These are phyloP conservation scores for Cyclocybe cylindracea DNA, from an alignment of 768 basidiomycete genomes.

Conservation along the genomic window DNA sequence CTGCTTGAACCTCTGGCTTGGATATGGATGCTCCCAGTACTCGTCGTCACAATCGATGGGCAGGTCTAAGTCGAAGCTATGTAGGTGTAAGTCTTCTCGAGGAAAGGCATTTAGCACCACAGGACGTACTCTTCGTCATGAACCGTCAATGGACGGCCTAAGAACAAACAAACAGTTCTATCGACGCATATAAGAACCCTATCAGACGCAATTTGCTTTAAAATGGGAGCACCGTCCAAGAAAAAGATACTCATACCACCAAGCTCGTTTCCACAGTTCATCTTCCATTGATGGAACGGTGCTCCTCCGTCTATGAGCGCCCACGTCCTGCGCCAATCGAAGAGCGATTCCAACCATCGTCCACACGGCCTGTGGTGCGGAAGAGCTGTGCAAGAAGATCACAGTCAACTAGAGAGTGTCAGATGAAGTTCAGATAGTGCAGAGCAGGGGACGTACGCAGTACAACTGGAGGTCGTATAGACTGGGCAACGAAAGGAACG, in stretches of 20 bases:
- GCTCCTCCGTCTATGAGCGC: constrained; percentile 49
- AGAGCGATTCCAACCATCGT: constrained; percentile 61
- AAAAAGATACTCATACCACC: constrained; percentile 37
- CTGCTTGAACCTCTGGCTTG: constrained; percentile 58
- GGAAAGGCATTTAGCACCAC: neutral
- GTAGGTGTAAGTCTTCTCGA: neutral
- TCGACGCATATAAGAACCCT: constrained; percentile 51
- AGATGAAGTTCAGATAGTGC: neutral
- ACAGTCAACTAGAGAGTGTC: constrained; percentile 36
- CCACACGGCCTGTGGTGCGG: constrained; percentile 58
- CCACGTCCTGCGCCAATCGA: constrained; percentile 68
- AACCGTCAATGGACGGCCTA: constrained; percentile 68
- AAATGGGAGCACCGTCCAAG: neutral
- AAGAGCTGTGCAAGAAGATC: constrained; percentile 46
- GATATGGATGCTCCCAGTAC: constrained; percentile 61
- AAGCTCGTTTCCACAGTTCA: constrained; percentile 69
- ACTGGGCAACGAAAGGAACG: constrained; percentile 54
- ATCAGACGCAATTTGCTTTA: neutral
- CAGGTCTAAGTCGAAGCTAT: constrained; percentile 67
- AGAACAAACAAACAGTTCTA: constrained; percentile 37
- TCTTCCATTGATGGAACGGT: constrained; percentile 45
- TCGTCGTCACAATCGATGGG: constrained; percentile 61
- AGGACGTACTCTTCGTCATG: constrained; percentile 68
- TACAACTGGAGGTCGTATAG: constrained; percentile 72
- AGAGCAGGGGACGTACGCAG: constrained; percentile 32